phyloP scores from a whole-genome alignment of 805 yeast genomes.

The Candida nonsorbophila region DNA sequence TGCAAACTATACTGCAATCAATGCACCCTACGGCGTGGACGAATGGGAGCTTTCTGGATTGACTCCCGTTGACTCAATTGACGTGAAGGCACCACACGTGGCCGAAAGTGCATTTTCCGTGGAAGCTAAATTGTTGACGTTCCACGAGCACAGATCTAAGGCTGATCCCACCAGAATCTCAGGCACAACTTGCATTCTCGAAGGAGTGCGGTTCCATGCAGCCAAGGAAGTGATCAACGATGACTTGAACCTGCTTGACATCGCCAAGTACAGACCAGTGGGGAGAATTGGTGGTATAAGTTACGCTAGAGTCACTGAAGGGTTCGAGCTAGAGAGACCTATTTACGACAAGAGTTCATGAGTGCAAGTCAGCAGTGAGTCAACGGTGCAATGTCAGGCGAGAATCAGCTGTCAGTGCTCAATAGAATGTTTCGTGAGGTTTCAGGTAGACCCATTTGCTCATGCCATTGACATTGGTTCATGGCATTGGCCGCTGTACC shows the following conservation, averaged over 20 bases:
- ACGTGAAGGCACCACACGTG: constrained; percentile 52
- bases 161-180: constrained; percentile 24
- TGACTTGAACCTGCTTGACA: constrained; percentile 34
- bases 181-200: constrained; percentile 41
- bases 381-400: too few relatives aligned
- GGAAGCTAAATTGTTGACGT: constrained; percentile 45
- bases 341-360: constrained; percentile 26
- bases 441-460: too few relatives aligned
- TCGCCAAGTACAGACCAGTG: constrained; percentile 47
- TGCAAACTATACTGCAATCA: constrained; percentile 45
- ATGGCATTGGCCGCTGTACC: too few relatives aligned
- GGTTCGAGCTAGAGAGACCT: constrained; percentile 45
- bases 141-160: constrained; percentile 42
- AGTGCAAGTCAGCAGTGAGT: too few relatives aligned
- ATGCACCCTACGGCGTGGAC: constrained; percentile 44
- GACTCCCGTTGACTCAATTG: constrained; percentile 37
- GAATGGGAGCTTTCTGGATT: constrained; percentile 57
- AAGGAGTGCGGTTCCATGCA: constrained; percentile 54
- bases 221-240: constrained; percentile 49
- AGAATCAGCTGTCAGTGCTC: too few relatives aligned
- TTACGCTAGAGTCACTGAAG: constrained; percentile 41
- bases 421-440: too few relatives aligned
- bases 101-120: constrained; percentile 58
- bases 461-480: too few relatives aligned
- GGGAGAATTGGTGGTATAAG: constrained; percentile 45